Conservation (phyloP, 768 basidiomycete species). For the Serpula lacrymans region DNA sequence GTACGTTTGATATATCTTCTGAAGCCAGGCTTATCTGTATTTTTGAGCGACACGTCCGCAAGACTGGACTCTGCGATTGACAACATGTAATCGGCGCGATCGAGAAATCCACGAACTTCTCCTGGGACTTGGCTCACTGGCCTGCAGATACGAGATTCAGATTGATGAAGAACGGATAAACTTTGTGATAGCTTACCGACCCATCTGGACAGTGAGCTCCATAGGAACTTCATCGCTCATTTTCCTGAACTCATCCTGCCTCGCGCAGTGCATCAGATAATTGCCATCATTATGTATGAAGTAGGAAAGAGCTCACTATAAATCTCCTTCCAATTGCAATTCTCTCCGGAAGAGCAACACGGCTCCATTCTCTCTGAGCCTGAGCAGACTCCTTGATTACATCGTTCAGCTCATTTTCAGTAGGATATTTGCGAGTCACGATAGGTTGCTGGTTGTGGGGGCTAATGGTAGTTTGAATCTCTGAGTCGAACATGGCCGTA, state of each 20-base stretch:
- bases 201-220: conserved; percentile 90
- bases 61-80: conserved; percentile 76
- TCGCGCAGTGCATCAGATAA: not conserved
- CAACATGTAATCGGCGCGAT: conserved; percentile 81
- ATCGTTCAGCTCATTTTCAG: conserved; percentile 54
- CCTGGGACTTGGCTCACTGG: conserved; percentile 76
- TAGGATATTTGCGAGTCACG: conserved; percentile 65
- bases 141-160: conserved; percentile 35
- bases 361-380: conserved; percentile 76
- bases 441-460: conserved; percentile 76
- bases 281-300: not conserved
- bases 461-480: conserved; percentile 83
- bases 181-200: conserved; percentile 54
- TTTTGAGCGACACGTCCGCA: conserved; percentile 66
- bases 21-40: conserved; percentile 82
- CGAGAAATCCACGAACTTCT: conserved; percentile 78
- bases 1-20: conserved; percentile 77
- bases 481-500: no score
- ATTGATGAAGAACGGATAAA: not conserved
- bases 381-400: conserved; percentile 51
- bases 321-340: conserved; percentile 72
- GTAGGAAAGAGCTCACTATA: conserved; percentile 44
- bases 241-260: conserved; percentile 47
- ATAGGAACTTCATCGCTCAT: conserved; percentile 58
- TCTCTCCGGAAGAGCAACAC: conserved; percentile 55